phyloP scores from a whole-genome alignment of 2,329 filamentous ascomycete species.

The Claviceps sp. region DNA sequence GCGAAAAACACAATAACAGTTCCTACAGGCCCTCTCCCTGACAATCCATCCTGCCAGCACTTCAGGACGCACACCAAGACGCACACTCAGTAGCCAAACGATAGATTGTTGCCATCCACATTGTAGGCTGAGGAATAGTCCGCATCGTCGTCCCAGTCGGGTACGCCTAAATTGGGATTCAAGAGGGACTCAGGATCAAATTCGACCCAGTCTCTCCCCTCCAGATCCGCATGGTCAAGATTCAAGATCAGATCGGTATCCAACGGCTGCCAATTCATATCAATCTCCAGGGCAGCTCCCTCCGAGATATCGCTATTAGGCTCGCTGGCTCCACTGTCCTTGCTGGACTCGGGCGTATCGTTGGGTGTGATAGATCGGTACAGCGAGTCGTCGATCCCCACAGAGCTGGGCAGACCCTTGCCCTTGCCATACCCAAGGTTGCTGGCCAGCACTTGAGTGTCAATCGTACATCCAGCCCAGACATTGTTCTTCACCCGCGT shows the following conservation, averaged over 20 bases:
- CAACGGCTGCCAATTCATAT: constrained; percentile 36
- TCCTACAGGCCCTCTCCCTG: no score
- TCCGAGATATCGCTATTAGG: constrained; percentile 51
- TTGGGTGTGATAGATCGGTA: constrained; percentile 46
- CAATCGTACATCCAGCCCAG: constrained; percentile 33
- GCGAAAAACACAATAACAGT: no score
- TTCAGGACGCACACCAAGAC: background rate
- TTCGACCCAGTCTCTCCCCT: constrained; percentile 11
- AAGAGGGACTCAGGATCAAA: constrained; percentile 18
- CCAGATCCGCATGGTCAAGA: constrained; percentile 22
- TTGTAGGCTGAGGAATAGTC: constrained; percentile 41
- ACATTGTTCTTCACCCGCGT: constrained; percentile 11
- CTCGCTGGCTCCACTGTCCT: constrained; percentile 45
- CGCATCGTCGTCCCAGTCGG: constrained; percentile 35
- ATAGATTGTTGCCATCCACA: constrained; percentile 31
- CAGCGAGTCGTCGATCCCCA: constrained; percentile 35
- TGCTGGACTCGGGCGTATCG: constrained; percentile 51
- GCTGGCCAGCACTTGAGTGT: constrained; percentile 30
- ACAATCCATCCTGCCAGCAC: no score
- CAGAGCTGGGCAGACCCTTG: constrained; percentile 24
- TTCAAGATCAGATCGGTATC: constrained; percentile 31
- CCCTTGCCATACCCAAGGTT: constrained; percentile 22
- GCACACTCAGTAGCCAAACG: constrained; percentile 11
- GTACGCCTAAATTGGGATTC: constrained; percentile 11
- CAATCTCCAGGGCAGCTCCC: constrained; percentile 38